Conservation (phyloP, 768 basidiomycete genomes). For the Boletus vinaceobasis region DNA sequence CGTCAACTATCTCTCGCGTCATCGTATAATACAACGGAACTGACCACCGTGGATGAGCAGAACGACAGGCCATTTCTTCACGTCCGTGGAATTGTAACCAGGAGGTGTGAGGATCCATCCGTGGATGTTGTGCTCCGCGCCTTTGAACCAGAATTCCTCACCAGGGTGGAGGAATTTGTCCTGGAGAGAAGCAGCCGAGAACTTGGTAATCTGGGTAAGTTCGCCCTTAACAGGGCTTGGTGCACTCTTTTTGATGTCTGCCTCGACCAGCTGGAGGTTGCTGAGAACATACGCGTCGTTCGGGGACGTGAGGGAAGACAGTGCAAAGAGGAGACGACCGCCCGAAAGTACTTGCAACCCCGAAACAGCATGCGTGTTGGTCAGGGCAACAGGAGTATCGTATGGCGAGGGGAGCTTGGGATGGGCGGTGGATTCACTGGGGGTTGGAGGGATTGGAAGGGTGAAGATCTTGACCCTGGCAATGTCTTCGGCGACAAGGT, state of each 20-base stretch:
- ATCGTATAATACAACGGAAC: constrained; percentile 2
- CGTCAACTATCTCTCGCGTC: background rate
- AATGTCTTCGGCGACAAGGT: constrained; percentile 72
- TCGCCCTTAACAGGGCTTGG: constrained; percentile 28
- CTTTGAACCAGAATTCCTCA: constrained; percentile 88
- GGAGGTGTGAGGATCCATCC: constrained; percentile 83
- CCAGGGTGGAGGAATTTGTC: constrained; percentile 58
- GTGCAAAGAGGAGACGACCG: constrained; percentile 66
- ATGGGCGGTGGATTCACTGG: constrained; percentile 48
- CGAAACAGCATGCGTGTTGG: constrained; percentile 52
- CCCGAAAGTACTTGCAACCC: constrained; percentile 58
- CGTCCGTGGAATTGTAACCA: constrained; percentile 63
- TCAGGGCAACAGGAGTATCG: constrained; percentile 55
- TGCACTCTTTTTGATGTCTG: constrained; percentile 33
- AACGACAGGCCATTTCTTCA: constrained; percentile 75
- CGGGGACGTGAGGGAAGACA: constrained; percentile 72
- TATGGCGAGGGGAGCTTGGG: constrained; percentile 43
- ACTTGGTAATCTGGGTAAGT: constrained; percentile 59
- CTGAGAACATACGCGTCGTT: constrained; percentile 73
- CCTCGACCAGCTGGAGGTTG: constrained; percentile 44
- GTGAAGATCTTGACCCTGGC: constrained; percentile 75
- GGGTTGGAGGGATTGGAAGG: constrained; percentile 64
- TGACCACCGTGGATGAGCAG: constrained; percentile 78
- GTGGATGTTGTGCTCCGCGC: constrained; percentile 74
- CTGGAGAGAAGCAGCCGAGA: constrained; percentile 54